phyloP scores from a whole-genome alignment of 805 yeast genomes.

The Candida germanica region DNA sequence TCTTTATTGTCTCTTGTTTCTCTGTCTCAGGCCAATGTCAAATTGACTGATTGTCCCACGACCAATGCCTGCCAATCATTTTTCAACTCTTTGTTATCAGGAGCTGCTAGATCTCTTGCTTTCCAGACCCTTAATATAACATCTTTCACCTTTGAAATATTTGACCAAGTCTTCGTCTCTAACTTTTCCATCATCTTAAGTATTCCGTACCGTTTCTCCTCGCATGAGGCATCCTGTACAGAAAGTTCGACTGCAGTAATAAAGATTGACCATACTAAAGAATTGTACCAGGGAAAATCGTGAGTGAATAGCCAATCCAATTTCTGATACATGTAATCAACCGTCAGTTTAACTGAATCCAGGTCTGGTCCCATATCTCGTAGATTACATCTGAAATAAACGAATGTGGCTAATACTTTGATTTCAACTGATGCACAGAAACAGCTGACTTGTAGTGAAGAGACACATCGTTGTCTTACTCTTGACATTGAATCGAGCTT shows the following conservation, averaged over 20 bases:
- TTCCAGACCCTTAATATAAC: background rate
- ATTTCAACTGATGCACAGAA: background rate
- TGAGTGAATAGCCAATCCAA: background rate
- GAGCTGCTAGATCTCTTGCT: background rate
- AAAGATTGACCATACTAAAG: background rate
- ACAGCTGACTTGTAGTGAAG: background rate
- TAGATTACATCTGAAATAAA: background rate
- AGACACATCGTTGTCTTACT: background rate
- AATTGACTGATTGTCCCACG: background rate
- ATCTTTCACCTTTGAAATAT: background rate
- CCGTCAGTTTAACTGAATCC: background rate
- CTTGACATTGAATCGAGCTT: background rate
- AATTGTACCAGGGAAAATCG: background rate
- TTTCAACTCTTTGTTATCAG: background rate
- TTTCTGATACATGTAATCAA: background rate
- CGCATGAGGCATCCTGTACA: background rate
- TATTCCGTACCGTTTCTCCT: background rate
- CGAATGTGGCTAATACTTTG: background rate
- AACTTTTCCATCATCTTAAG: background rate
- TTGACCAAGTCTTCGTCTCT: background rate
- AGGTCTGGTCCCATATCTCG: background rate
- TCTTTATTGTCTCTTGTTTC: too few relatives aligned
- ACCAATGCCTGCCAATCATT: background rate
- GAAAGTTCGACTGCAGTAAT: background rate
- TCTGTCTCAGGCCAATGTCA: too few relatives aligned